Percentiles rank a stretch among this genome's conserved stretches.
Conservation (phyloP, 2,329 filamentous ascomycete species). For the Proliferodiscus dingleyae region DNA sequence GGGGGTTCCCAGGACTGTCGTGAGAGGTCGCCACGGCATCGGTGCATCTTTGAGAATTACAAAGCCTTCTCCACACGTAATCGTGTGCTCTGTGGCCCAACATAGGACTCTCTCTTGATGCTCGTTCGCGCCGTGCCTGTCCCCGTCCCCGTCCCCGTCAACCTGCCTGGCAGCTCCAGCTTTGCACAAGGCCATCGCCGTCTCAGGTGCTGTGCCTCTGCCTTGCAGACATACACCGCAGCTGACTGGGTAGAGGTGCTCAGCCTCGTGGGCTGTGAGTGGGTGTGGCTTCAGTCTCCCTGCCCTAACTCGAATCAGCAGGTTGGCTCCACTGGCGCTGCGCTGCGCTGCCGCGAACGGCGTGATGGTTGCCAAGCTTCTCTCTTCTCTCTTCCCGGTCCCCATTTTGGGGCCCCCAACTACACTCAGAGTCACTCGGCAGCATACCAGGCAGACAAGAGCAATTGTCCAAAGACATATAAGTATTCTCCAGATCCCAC, state of each 20-base stretch:
- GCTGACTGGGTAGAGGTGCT: background rate
- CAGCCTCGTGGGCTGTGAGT: conserved; percentile 6
- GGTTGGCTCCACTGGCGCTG: background rate
- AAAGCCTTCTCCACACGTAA: no score
- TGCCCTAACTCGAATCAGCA: background rate
- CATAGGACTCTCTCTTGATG: no score
- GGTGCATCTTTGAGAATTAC: no score
- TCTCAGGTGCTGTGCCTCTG: conserved; percentile 6
- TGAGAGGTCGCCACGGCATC: no score
- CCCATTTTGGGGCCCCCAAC: background rate
- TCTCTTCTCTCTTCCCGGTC: no score
- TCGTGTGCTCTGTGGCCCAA: no score
- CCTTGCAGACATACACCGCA: background rate
- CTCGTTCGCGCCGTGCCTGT: no score
- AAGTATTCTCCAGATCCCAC: conserved; percentile 14
- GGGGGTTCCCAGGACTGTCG: no score
- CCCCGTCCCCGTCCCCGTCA: no score
- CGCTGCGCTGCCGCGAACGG: background rate
- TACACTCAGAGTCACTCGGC: background rate
- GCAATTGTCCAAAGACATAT: conserved; percentile 9
- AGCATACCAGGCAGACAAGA: conserved; percentile 8
- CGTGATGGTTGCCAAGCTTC: no score
- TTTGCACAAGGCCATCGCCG: background rate
- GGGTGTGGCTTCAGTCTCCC: background rate
- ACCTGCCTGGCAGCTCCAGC: no score